phyloP scores from a whole-genome alignment of 129 eudicot species.

The Helichrysum umbraculigerum region DNA sequence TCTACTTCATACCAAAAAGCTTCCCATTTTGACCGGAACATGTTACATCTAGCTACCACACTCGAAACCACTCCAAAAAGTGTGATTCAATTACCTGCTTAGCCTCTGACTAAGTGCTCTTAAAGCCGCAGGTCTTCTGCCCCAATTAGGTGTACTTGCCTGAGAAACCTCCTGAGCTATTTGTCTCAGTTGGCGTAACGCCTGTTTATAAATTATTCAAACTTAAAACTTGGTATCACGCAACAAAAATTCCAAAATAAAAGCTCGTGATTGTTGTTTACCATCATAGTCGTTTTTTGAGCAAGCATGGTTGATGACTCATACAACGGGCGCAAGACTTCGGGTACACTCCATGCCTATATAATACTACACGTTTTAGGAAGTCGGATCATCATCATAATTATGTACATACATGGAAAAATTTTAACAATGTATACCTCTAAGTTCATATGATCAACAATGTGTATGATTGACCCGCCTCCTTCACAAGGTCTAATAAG shows the following conservation, averaged over 20 bases:
- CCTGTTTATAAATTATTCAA: conserved; percentile 40
- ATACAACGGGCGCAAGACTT: conserved; percentile 85
- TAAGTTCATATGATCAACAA: conserved; percentile 91
- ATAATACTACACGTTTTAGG: background rate
- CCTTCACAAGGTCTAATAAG: conserved; percentile 97
- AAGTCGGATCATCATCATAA: background rate
- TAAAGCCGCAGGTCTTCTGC: conserved; percentile 87
- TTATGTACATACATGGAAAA: background rate
- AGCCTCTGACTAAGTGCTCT: conserved; percentile 82
- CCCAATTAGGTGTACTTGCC: conserved; percentile 71
- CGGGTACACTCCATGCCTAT: conserved; percentile 93
- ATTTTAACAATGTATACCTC: conserved; percentile 48
- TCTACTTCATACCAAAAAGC: too few relatives aligned
- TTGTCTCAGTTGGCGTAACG: conserved; percentile 87
- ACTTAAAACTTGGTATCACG: background rate
- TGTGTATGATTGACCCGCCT: conserved; percentile 92
- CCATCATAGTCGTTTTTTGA: conserved; percentile 88
- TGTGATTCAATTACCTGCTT: conserved; percentile 53
- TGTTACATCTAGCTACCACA: background rate
- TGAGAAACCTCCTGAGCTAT: conserved; percentile 86
- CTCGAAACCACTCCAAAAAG: background rate
- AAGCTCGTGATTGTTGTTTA: conserved; percentile 13
- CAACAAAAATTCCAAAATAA: background rate
- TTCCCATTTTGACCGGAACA: background rate
- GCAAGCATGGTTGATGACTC: conserved; percentile 83